Evolutionary conservation across 768 basidiomycete genomes (phyloP).

Genomic region (Exsudoporus frostii): DNA sequence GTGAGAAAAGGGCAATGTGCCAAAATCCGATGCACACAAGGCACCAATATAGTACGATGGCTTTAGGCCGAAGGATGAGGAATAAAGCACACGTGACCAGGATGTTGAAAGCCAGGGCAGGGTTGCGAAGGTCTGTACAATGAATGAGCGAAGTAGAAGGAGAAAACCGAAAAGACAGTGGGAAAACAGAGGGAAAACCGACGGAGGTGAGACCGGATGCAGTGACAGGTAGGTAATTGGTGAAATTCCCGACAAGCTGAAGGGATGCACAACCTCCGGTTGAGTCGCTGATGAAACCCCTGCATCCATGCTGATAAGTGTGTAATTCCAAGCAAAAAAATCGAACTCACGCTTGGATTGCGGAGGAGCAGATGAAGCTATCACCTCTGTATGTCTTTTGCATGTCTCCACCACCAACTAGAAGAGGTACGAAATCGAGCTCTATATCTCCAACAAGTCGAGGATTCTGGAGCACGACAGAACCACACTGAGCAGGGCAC

Average conservation of each 20-base stretch:
- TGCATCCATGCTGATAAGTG: constrained; percentile 27
- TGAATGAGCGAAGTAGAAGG: constrained; percentile 47
- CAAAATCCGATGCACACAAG: constrained; percentile 84
- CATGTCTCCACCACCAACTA: constrained; percentile 82
- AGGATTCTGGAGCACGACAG: constrained; percentile 66
- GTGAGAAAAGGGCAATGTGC: constrained; percentile 79
- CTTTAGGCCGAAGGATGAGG: constrained; percentile 66
- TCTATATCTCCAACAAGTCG: constrained; percentile 67
- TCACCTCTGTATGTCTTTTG: constrained; percentile 77
- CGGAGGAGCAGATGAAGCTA: constrained; percentile 81
- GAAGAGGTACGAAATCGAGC: constrained; percentile 64
- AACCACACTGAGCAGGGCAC: constrained; percentile 71
- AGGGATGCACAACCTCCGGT: constrained; percentile 77
- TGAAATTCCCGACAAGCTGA: constrained; percentile 69
- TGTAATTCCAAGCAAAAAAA: background rate
- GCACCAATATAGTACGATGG: constrained; percentile 69
- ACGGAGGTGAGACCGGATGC: constrained; percentile 66
- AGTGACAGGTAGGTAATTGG: constrained; percentile 56
- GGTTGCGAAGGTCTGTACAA: constrained; percentile 68
- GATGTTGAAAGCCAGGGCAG: constrained; percentile 71
- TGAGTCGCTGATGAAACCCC: constrained; percentile 60
- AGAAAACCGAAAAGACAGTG: constrained; percentile 61
- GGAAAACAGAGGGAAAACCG: constrained; percentile 74
- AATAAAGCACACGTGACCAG: constrained; percentile 65
- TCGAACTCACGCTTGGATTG: constrained; percentile 67